These are phyloP conservation scores for Talaromyces liani DNA, from an alignment of 495 filamentous ascomycete species.

Conservation along the genomic window DNA sequence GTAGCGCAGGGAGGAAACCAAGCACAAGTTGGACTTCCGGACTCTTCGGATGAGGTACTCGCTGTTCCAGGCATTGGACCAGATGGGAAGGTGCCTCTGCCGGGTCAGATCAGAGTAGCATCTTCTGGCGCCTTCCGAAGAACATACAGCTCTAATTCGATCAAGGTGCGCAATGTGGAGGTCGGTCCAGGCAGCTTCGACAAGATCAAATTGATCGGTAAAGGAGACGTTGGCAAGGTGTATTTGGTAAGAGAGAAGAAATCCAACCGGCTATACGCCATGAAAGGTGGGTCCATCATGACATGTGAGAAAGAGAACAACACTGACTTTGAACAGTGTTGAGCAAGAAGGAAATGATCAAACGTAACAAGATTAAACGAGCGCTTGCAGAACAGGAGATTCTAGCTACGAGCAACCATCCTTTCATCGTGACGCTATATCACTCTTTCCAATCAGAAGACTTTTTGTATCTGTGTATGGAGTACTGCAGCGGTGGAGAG, in stretches of 20 bases:
- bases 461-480: constrained; percentile 97
- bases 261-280: constrained; percentile 87
- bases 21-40: constrained; percentile 50
- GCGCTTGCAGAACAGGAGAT: constrained; percentile 98
- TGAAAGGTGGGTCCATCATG: constrained; percentile 69
- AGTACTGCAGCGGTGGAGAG: constrained; percentile 97
- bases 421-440: constrained; percentile 96
- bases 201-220: constrained; percentile 98
- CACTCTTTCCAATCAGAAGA: constrained; percentile 99
- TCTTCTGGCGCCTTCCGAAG: constrained; percentile 64
- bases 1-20: constrained; percentile 46
- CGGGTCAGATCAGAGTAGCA: constrained; percentile 48
- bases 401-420: constrained; percentile 94
- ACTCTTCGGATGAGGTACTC: constrained; percentile 26
- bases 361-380: constrained; percentile 99
- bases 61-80: constrained; percentile 29
- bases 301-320: constrained; percentile 8
- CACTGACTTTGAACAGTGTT: constrained; percentile 53
- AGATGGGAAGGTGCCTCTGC: constrained; percentile 38
- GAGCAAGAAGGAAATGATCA: constrained; percentile 99
- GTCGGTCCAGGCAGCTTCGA: constrained; percentile 94
- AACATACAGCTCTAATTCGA: constrained; percentile 98
- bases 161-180: constrained; percentile 95
- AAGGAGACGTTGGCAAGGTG: constrained; percentile 97
- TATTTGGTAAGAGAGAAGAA: constrained; percentile 98